Percentiles rank a stretch among this genome's conserved stretches.
Conservation (phyloP, 2,329 filamentous ascomycete genomes). For the Akanthomyces dipterigenus region DNA sequence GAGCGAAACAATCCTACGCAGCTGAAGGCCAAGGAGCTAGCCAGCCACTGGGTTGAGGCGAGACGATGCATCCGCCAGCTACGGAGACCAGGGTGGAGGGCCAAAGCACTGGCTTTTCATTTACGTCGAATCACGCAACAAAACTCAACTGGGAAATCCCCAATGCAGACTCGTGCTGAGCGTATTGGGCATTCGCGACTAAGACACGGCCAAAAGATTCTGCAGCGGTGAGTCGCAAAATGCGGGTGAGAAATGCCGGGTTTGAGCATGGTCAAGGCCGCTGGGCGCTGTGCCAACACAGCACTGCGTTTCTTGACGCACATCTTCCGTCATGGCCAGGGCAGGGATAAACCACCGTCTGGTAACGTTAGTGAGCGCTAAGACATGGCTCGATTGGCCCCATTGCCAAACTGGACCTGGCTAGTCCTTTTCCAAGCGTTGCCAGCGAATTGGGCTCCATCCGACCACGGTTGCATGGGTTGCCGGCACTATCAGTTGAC, state of each 20-base stretch:
- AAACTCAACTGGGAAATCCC: background rate
- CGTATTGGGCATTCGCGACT: background rate
- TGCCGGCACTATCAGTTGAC: background rate
- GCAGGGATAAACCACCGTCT: conserved; percentile 7
- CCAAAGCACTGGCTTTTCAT: conserved; percentile 5
- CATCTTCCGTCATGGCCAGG: conserved; percentile 7
- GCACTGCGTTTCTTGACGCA: background rate
- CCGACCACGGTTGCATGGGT: background rate
- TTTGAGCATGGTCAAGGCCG: background rate
- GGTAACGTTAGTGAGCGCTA: background rate
- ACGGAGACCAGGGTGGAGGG: conserved; percentile 1
- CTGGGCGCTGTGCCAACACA: conserved; percentile 9
- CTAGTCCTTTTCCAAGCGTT: conserved; percentile 5
- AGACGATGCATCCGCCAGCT: background rate
- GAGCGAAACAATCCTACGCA: background rate
- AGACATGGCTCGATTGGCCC: conserved; percentile 10
- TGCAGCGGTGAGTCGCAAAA: background rate
- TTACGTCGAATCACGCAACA: conserved; percentile 1
- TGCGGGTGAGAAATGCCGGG: background rate
- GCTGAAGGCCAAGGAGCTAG: conserved; percentile 4
- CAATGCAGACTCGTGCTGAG: background rate
- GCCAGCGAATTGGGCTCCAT: conserved; percentile 6
- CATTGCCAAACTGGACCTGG: conserved; percentile 9
- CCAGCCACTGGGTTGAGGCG: background rate
- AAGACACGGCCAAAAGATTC: background rate